phyloP scores from a whole-genome alignment of 371 early-diverging fungal genomes.

The Circinella minor region DNA sequence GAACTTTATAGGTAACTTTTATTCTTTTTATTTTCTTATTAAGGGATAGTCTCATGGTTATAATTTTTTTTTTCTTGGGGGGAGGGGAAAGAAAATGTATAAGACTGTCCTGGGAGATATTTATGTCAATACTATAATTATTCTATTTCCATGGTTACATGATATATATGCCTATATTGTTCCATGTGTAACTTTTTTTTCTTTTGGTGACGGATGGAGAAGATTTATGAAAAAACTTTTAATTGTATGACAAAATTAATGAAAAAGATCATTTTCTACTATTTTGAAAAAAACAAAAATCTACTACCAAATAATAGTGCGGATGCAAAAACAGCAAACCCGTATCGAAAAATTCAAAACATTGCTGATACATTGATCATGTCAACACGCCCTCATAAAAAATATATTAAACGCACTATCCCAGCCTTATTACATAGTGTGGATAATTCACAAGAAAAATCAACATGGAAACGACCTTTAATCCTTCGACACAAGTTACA shows the following conservation, averaged over 20 bases:
- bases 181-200: slow-evolving; percentile 6
- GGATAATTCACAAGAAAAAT: slow-evolving; percentile 22
- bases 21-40: not conserved
- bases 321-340: slow-evolving; percentile 3
- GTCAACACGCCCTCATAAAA: slow-evolving; percentile 5
- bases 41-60: too few species aligned
- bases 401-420: slow-evolving; percentile 28
- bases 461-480: slow-evolving; percentile 33
- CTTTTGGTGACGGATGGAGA: too few species aligned
- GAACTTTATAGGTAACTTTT: slow-evolving; percentile 30
- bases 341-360: slow-evolving; percentile 9
- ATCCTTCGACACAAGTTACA: slow-evolving; percentile 29
- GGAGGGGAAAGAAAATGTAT: too few species aligned
- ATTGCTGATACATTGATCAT: slow-evolving; percentile 12
- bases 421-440: slow-evolving; percentile 27
- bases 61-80: too few species aligned
- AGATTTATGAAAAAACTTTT: not conserved
- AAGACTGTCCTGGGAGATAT: too few species aligned
- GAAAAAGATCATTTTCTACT: not conserved
- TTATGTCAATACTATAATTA: too few species aligned
- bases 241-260: slow-evolving; percentile 10
- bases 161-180: too few species aligned
- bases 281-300: too few species aligned
- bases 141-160: slow-evolving; percentile 3
- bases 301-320: not conserved